Percentiles rank a stretch among this genome's conserved stretches.
Conservation (phyloP, 2,329 filamentous ascomycete species). For the Akanthomyces lecanii region DNA sequence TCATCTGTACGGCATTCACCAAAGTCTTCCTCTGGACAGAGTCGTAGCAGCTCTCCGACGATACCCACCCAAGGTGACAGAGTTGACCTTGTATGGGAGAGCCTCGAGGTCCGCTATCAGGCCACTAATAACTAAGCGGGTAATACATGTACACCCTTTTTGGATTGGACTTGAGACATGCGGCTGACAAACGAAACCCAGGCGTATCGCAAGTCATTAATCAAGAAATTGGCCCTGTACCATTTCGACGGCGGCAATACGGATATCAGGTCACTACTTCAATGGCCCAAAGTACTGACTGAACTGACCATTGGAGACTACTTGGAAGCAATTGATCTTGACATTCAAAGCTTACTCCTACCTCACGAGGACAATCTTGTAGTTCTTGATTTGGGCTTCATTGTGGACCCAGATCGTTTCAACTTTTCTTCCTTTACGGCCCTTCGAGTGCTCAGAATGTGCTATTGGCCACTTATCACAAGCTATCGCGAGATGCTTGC, state of each 20-base stretch:
- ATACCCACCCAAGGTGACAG: background rate
- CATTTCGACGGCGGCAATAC: background rate
- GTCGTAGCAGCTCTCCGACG: background rate
- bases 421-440: background rate
- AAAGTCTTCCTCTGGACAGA: accelerated
- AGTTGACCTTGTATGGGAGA: background rate
- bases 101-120: no score
- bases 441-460: background rate
- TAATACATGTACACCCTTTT: no score
- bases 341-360: background rate
- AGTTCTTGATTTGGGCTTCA: background rate
- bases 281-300: background rate
- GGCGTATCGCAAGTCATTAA: background rate
- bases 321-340: no score
- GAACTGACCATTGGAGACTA: background rate
- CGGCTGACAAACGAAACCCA: background rate
- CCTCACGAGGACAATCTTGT: background rate
- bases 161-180: no score
- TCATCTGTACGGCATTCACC: background rate
- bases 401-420: background rate
- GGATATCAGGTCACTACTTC: background rate
- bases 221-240: background rate
- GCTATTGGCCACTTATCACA: background rate
- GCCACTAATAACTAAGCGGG: no score
- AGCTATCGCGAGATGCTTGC: background rate